Evolutionary conservation across 2,329 filamentous ascomycete species (phyloP).

Genomic region (Colletotrichum plurivorum): DNA sequence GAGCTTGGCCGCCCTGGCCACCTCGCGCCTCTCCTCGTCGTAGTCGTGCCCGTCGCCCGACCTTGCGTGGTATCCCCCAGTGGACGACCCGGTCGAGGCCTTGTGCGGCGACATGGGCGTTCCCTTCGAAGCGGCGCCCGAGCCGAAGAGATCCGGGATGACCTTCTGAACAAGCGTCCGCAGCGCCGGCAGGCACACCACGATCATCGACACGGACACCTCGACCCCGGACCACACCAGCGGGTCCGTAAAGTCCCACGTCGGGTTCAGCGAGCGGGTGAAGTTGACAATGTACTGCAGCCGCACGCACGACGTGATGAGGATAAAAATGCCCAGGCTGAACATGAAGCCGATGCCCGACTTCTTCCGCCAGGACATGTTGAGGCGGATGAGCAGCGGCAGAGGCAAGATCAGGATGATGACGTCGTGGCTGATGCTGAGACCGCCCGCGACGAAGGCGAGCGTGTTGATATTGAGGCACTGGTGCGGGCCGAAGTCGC

Average conservation of each 20-base stretch:
- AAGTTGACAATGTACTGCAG: slow-evolving; percentile 52
- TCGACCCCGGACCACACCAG: slow-evolving; percentile 61
- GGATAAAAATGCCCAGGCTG: slow-evolving; percentile 53
- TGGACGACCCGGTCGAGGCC: slow-evolving; percentile 15
- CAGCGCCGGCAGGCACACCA: slow-evolving; percentile 57
- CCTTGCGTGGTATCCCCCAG: neutral
- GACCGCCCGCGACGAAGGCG: slow-evolving; percentile 47
- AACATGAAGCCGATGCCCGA: slow-evolving; percentile 53
- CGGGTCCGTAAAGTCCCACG: slow-evolving; percentile 57
- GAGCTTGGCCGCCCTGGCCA: slow-evolving; percentile 14
- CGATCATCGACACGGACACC: slow-evolving; percentile 57
- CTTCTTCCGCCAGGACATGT: slow-evolving; percentile 46
- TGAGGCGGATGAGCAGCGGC: slow-evolving; percentile 49
- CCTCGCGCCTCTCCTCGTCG: slow-evolving; percentile 13
- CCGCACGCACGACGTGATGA: slow-evolving; percentile 53
- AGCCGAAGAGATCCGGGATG: slow-evolving; percentile 27
- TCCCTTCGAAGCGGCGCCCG: slow-evolving; percentile 5
- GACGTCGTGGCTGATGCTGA: slow-evolving; percentile 53
- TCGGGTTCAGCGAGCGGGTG: slow-evolving; percentile 53
- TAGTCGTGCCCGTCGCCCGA: slow-evolving; percentile 13
- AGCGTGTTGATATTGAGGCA: slow-evolving; percentile 53
- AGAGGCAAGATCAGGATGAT: slow-evolving; percentile 52
- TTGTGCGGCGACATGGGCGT: slow-evolving; percentile 13
- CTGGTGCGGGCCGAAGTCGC: slow-evolving; percentile 42
- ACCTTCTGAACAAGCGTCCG: slow-evolving; percentile 47